phyloP scores from a whole-genome alignment of 495 filamentous ascomycete genomes.

The Penicillium nucicola region DNA sequence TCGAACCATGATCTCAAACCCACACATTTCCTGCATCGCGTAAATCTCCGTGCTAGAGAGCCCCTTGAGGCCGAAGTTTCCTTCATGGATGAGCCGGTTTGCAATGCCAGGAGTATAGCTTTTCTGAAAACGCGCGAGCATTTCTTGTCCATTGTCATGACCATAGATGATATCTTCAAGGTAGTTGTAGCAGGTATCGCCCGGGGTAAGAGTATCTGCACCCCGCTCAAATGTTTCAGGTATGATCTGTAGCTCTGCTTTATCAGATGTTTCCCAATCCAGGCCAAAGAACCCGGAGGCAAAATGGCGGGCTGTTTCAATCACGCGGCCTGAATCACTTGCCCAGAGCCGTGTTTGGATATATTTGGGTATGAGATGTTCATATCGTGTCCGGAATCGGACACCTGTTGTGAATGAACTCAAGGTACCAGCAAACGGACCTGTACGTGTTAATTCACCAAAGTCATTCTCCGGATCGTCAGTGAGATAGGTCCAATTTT shows the following conservation, averaged over 20 bases:
- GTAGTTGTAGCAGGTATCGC: slow-evolving; percentile 55
- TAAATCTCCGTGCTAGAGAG: slow-evolving; percentile 49
- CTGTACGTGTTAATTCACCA: slow-evolving; percentile 56
- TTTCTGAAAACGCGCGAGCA: slow-evolving; percentile 44
- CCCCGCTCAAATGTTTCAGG: slow-evolving; percentile 48
- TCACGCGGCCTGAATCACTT: slow-evolving; percentile 52
- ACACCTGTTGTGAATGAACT: slow-evolving; percentile 56
- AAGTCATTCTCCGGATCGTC: slow-evolving; percentile 35
- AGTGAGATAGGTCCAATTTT: slow-evolving; percentile 56
- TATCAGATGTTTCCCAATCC: slow-evolving; percentile 37
- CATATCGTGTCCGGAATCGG: slow-evolving; percentile 53
- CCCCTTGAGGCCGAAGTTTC: slow-evolving; percentile 34
- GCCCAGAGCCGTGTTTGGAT: slow-evolving; percentile 48
- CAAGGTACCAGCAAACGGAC: slow-evolving; percentile 54
- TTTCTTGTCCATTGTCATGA: slow-evolving; percentile 46
- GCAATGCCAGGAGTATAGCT: slow-evolving; percentile 48
- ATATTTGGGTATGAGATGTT: slow-evolving; percentile 33
- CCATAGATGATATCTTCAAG: slow-evolving; percentile 42
- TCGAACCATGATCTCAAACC: slow-evolving; percentile 54
- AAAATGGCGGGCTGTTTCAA: slow-evolving; percentile 57
- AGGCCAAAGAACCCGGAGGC: slow-evolving; percentile 54
- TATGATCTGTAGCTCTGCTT: slow-evolving; percentile 46
- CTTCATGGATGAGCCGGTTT: slow-evolving; percentile 37
- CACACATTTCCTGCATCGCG: slow-evolving; percentile 62
- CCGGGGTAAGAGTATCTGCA: slow-evolving; percentile 57